Conservation (phyloP, 495 filamentous ascomycete genomes). For the Aspergillus campestris region DNA sequence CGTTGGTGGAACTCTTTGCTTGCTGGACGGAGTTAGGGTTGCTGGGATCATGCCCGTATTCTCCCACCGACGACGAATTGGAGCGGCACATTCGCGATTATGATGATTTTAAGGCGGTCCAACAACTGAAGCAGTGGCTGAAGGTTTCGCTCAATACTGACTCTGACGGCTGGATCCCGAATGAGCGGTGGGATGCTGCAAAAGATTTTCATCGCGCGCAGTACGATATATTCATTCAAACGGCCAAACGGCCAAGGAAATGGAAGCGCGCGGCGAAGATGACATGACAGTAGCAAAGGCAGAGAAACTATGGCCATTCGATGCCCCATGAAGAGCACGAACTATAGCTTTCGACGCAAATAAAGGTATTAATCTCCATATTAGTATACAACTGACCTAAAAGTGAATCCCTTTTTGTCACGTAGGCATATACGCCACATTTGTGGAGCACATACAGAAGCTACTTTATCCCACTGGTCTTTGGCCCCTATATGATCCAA, state of each 20-base stretch:
- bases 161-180: constrained; percentile 24
- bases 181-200: constrained; percentile 26
- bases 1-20: constrained; percentile 28
- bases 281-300: constrained; percentile 24
- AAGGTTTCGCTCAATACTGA: constrained; percentile 9
- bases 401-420: too few species aligned
- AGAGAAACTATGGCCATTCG: constrained; percentile 26
- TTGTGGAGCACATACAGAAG: too few species aligned
- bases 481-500: too few species aligned
- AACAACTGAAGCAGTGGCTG: constrained; percentile 26
- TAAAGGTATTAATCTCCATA: too few species aligned
- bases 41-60: constrained; percentile 25
- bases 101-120: constrained; percentile 27
- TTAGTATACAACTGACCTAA: too few species aligned
- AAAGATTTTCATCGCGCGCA: constrained; percentile 22
- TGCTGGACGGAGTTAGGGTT: constrained; percentile 30
- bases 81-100: constrained; percentile 22
- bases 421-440: too few species aligned
- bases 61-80: constrained; percentile 22
- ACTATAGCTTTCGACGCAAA: too few species aligned
- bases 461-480: too few species aligned
- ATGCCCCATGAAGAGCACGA: constrained; percentile 9
- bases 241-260: constrained; percentile 24
- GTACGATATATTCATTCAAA: constrained; percentile 25
- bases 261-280: constrained; percentile 13